A percentile compares a stretch with the other conserved stretches of the same genome.
Conservation (phyloP, 805 yeast genomes). For the Metschnikowia continentalis region DNA sequence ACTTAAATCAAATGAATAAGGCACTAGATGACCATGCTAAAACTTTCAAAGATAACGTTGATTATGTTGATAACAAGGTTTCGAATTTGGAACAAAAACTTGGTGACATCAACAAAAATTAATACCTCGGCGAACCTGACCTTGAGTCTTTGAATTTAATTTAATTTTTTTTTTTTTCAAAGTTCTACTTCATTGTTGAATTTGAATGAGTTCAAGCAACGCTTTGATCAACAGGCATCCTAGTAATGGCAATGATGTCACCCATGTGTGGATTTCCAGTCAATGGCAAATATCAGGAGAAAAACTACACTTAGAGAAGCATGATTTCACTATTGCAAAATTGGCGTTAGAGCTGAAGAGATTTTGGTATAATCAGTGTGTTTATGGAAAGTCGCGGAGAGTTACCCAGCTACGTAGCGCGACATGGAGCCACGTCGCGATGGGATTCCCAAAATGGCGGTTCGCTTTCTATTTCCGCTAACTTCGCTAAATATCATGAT, state of each 20-base stretch:
- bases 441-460: not conserved
- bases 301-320: not conserved
- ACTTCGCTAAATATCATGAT: not conserved
- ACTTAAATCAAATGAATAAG: conserved; percentile 19
- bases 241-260: not conserved
- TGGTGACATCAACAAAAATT: not conserved
- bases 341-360: not conserved
- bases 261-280: not conserved
- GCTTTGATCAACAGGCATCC: not conserved
- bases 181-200: not conserved
- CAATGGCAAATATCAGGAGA: not conserved
- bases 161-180: not conserved
- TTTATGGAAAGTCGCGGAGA: not conserved
- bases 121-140: not conserved
- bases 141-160: not conserved
- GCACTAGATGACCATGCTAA: conserved; percentile 23
- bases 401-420: not conserved
- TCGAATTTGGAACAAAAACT: conserved; percentile 8
- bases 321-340: not conserved
- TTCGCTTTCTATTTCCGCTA: conserved; percentile 3
- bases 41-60: conserved; percentile 22
- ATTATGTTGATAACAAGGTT: conserved; percentile 13
- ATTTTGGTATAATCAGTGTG: not conserved
- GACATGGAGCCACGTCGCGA: not conserved
- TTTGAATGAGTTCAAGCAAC: not conserved